These are phyloP conservation scores for Penicillium sclerotiorum DNA, from an alignment of 2,329 filamentous ascomycete genomes.

Conservation along the genomic window DNA sequence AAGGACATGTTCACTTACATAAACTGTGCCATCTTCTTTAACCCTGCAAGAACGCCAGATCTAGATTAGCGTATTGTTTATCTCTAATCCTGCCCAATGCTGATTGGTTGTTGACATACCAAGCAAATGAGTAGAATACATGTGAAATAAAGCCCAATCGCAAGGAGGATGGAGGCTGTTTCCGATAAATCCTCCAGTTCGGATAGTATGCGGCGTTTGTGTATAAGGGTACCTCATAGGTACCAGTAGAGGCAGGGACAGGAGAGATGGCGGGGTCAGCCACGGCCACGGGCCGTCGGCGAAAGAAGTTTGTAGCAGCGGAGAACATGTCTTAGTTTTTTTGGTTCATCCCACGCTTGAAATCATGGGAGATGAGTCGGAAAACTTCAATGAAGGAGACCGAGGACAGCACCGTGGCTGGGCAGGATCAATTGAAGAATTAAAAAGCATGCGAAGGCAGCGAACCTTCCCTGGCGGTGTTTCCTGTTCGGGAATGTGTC, in stretches of 20 bases:
- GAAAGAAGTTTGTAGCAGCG: slow-evolving; percentile 21
- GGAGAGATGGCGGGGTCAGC: slow-evolving; percentile 21
- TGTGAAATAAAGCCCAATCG: slow-evolving; percentile 78
- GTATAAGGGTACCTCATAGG: slow-evolving; percentile 43
- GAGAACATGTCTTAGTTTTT: slow-evolving; percentile 26
- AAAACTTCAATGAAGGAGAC: background rate
- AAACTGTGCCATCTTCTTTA: slow-evolving; percentile 70
- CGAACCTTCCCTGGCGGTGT: slow-evolving; percentile 8
- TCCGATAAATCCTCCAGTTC: slow-evolving; percentile 73
- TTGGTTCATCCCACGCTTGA: too few relatives aligned
- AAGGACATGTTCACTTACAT: slow-evolving; percentile 58
- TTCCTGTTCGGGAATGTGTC: slow-evolving; percentile 24
- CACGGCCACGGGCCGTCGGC: slow-evolving; percentile 13
- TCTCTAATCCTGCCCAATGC: slow-evolving; percentile 12
- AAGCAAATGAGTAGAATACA: slow-evolving; percentile 81
- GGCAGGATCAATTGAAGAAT: slow-evolving; percentile 5
- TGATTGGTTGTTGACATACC: slow-evolving; percentile 42
- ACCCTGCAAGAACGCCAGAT: slow-evolving; percentile 53
- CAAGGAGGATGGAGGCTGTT: slow-evolving; percentile 72
- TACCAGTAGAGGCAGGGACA: slow-evolving; percentile 18
- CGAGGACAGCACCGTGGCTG: background rate
- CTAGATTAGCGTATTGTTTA: slow-evolving; percentile 26
- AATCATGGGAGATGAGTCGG: too few relatives aligned
- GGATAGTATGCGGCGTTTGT: slow-evolving; percentile 82
- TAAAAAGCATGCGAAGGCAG: background rate